Base-by-base conservation (phyloP, 768 basidiomycete species). In the Phaeotremella skinneri region DNA sequence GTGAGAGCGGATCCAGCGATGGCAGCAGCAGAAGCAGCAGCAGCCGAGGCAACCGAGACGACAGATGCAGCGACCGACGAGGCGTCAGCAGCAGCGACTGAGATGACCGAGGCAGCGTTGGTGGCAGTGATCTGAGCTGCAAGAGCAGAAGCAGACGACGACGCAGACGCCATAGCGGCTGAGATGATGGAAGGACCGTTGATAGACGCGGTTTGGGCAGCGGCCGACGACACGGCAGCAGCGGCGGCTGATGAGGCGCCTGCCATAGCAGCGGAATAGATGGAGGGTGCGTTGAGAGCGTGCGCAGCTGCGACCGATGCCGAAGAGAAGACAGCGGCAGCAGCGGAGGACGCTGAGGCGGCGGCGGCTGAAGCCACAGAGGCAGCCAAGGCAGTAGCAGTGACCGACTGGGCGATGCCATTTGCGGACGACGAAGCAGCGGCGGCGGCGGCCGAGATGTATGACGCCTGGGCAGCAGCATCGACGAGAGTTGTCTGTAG, bases 281-380 rank as follows among this genome's bases (percentile, higher is more conserved):
- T 39, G 9, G 37, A 9, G 9, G 37, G 37, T 9, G 11, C 37
- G 37, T 39, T 39, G 11, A 39, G n/a, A n/a, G 37, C 37, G 9
- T 39, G 37, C 13, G 43, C 43, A 45, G 43, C 43, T 14, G 43
- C 43, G 13, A 45, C 11, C 21, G 43, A 45, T 14, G 43, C 43
- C 23, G 43, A 45, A 6, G 43, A 45, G 43, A 45, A 45, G 11
- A 45, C 43, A 45, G 43, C 43, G 23, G 20, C 43, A 21, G 43
- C 43, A 45, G 43, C 43, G 11, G 7, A 9, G 21, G 43, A 45
- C 6, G 43, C 43, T 9, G 43, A 45, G 13, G 43, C 43, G 30
- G 59, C 48, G 7, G 57, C 17, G 16, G 64, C n/a, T 16, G 57
- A 39, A 23, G 57, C 52, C 20, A 41, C 59, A 2, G 63, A 61